Evolutionary conservation across 306 rosid species (phyloP).

Genomic region (Acacia acuminata): DNA sequence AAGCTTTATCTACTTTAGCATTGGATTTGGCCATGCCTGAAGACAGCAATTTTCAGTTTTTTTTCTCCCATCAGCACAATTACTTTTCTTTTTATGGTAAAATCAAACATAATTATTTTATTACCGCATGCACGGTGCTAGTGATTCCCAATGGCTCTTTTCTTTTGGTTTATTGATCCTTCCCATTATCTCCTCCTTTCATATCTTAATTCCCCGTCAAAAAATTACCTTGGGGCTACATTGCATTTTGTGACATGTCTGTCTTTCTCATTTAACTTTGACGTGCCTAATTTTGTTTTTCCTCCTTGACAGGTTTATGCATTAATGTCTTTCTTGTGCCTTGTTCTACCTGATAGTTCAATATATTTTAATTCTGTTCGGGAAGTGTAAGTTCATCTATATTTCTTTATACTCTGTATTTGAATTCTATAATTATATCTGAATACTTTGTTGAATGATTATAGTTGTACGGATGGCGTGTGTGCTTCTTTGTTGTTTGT

Average conservation of each 20-base stretch:
- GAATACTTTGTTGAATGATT: conserved; percentile 20
- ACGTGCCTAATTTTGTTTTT: conserved; percentile 2
- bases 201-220: not conserved
- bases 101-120: not conserved
- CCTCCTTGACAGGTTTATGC: conserved; percentile 71
- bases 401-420: not conserved
- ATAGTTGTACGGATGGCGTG: not conserved
- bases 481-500: conserved; percentile 2
- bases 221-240: conserved; percentile 3
- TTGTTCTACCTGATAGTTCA: conserved; percentile 65
- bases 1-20: not conserved
- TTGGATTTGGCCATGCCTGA: not conserved
- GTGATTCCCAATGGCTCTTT: not conserved
- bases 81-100: not conserved
- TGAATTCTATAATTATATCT: conserved; percentile 1
- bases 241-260: conserved; percentile 3
- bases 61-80: conserved; percentile 6
- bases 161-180: not conserved
- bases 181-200: not conserved
- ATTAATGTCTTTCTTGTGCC: conserved; percentile 78
- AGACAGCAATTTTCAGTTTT: not conserved
- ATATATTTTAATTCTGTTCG: conserved; percentile 81
- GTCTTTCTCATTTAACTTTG: conserved; percentile 12
- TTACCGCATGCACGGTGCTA: not conserved
- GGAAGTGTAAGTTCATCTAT: conserved; percentile 74